Base-by-base conservation (phyloP, 148 eudicot genomes). In the Dianthus caryophyllus region DNA sequence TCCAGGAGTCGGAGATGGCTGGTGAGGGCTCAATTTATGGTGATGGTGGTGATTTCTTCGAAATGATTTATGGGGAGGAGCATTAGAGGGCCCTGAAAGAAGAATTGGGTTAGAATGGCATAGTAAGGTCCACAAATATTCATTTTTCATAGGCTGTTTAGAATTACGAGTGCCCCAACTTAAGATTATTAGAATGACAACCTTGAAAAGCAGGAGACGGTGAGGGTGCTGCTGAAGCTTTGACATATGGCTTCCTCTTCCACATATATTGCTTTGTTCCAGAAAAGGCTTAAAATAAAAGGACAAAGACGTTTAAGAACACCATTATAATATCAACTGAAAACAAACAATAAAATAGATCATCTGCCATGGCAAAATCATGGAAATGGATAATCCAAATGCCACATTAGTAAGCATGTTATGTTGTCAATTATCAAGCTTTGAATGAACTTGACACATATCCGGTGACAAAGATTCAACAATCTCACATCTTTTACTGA, bases 191-290 rank as follows among this genome's bases (percentile, higher is more conserved):
- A 66, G 8, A 53, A 31, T 59, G 22, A 49, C 38, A 73, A 89
- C 98, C 96, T 81, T 65, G 86, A 79, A 77, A 52, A 29, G 76
- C 26, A 8, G 87, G 89, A 78, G 96, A 82, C 47, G 89, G 87
- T 77, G 84, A 73, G 31, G 85, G 87, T 17, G 76, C 79, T 54
- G 67, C 48, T 9, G 80, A 73, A 62, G 82, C 74, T 66, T 73
- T 73, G 33, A 47, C 26, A 69, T 68, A 72, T 53, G 84, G 79
- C 66, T 73, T 77, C 52, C 51, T 52, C 64, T 60, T 73, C 15
- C 43, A 24, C 57, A 30, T 65, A 58, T 21, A 74, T 41, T 8
- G 78, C 51, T 67, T 24, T 46, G 26, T 61, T 20, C 68, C 68
- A 21, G 72, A 64, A 54, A 71, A 77, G 64, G 73, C 94, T 84